Evolutionary conservation across 208 protist species (phyloP).

Genomic region (Leishmania lainsoni): DNA sequence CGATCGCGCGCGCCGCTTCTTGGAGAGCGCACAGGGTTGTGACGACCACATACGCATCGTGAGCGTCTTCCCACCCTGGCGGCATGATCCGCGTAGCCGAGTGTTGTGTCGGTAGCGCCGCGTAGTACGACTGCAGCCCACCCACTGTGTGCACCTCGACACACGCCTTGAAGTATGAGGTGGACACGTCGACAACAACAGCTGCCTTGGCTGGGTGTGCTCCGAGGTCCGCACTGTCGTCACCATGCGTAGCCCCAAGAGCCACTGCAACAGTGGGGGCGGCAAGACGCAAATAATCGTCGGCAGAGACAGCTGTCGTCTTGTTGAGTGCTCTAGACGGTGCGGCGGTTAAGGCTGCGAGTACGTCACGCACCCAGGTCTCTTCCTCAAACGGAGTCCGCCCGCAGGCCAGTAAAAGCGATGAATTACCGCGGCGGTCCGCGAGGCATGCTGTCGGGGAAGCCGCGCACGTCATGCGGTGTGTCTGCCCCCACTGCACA

Average conservation of each 20-base stretch:
- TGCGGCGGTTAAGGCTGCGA: conserved; percentile 5
- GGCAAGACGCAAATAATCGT: neutral
- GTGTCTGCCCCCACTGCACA: conserved; percentile 33
- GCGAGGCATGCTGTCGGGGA: neutral
- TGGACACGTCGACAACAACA: conserved; percentile 1
- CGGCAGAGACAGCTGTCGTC: neutral
- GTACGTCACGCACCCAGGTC: conserved; percentile 27
- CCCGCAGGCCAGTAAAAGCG: conserved; percentile 32
- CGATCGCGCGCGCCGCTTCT: conserved; percentile 9
- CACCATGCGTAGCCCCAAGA: neutral
- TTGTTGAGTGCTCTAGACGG: too few species aligned
- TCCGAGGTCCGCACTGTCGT: neutral
- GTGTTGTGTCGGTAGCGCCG: neutral
- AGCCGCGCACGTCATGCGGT: conserved; percentile 2
- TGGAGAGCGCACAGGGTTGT: conserved; percentile 16
- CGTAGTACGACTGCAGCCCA: conserved; percentile 7
- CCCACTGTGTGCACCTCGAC: conserved; percentile 2
- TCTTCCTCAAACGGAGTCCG: conserved; percentile 43
- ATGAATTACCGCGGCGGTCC: conserved; percentile 6
- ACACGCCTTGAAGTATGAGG: neutral
- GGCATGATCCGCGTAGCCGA: neutral
- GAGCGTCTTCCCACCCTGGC: neutral
- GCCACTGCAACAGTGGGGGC: conserved; percentile 1
- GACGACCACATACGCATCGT: conserved; percentile 27
- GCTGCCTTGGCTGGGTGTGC: neutral